Base-by-base conservation (phyloP, 2,329 filamentous ascomycete species). In the Aspergillus udagawae region DNA sequence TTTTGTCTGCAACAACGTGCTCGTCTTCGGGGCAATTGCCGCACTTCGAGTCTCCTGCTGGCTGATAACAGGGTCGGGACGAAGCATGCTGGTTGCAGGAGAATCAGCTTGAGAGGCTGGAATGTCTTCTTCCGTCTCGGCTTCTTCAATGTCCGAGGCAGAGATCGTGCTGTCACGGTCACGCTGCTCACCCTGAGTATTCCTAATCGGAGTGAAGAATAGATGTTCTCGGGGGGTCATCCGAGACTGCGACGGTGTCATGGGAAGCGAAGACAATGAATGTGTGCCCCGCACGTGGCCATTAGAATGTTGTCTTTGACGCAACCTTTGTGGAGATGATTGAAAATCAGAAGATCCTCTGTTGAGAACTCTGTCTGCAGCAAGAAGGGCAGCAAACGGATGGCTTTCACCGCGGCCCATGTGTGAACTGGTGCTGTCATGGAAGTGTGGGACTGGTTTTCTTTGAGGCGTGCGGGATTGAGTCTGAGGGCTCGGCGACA, bases 91-190 rank as follows among this genome's bases (percentile, higher is more conserved):
- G 2, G 87, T 86, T 1, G 91, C 91, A 48, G 86, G 85, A 61
- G 90, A 88, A 66, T 88, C 92, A 8, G 91, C 90, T 67, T 90
- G 89, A 56, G 88, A 91, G 66, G 88, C 88, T 35, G 81, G 83
- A 0, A 92, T 75, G 47, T 88, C 85, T 61, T 89, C 83, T 44
- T 89, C 86, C 52, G 81, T 83, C 10, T 83, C 81, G 8, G 68
- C 73, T 47, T 77, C 73, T 51, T 82, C 80, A 7, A 71, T 69
- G 47, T 84, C 83, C 1, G 82, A 83, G 21, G 84, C 87, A 1
- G 91, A 94, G 51, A 94, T 92, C 1, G 91, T 95, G 76, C 90
- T 93, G 72, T 95, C 91, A 58, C 90, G 86, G 72, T 91, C 92
- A 73, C 86, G 64, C 64, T 70, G 66, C 45, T 80, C 78, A 21